Percentiles rank a stretch among this genome's conserved stretches.
Conservation (phyloP, 2,329 filamentous ascomycete species). For the Parastagonospora avenae region DNA sequence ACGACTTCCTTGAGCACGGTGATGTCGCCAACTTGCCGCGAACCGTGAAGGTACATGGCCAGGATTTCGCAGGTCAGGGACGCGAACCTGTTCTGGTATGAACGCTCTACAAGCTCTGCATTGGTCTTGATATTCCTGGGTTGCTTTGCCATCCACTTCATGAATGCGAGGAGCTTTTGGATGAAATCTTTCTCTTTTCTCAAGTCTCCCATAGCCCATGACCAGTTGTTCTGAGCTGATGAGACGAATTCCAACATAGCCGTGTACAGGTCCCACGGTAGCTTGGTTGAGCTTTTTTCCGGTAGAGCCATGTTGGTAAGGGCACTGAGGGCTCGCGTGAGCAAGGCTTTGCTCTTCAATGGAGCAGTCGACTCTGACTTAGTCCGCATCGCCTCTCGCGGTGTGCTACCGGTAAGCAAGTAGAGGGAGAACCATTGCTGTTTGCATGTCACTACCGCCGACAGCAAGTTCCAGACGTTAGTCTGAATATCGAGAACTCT, state of each 20-base stretch:
- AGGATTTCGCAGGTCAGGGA: slow-evolving; percentile 86
- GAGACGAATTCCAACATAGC: slow-evolving; percentile 86
- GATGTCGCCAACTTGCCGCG: slow-evolving; percentile 74
- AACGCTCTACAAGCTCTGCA: slow-evolving; percentile 26
- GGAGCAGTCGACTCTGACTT: slow-evolving; percentile 48
- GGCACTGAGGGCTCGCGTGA: slow-evolving; percentile 73
- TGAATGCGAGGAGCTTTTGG: slow-evolving; percentile 71
- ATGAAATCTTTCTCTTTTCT: slow-evolving; percentile 77
- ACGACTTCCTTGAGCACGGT: slow-evolving; percentile 73
- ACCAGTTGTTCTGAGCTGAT: slow-evolving; percentile 91
- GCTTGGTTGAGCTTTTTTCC: slow-evolving; percentile 52
- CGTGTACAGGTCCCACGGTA: slow-evolving; percentile 60
- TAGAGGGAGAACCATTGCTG: slow-evolving; percentile 98
- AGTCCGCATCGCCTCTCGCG: slow-evolving; percentile 72
- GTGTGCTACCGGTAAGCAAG: slow-evolving; percentile 84
- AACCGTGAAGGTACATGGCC: slow-evolving; percentile 87
- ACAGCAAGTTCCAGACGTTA: slow-evolving; percentile 82
- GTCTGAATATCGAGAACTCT: slow-evolving; percentile 67
- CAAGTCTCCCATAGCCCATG: slow-evolving; percentile 85
- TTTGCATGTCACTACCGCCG: slow-evolving; percentile 82
- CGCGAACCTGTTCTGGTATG: slow-evolving; percentile 63
- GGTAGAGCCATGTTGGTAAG: slow-evolving; percentile 70
- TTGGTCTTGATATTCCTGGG: slow-evolving; percentile 30
- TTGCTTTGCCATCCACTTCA: slow-evolving; percentile 54
- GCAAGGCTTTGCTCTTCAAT: slow-evolving; percentile 66